A percentile compares a stretch with the other conserved stretches of the same genome.
phyloP scores from a whole-genome alignment of 2,329 filamentous ascomycete species.

The Drechslerella coelobrocha region DNA sequence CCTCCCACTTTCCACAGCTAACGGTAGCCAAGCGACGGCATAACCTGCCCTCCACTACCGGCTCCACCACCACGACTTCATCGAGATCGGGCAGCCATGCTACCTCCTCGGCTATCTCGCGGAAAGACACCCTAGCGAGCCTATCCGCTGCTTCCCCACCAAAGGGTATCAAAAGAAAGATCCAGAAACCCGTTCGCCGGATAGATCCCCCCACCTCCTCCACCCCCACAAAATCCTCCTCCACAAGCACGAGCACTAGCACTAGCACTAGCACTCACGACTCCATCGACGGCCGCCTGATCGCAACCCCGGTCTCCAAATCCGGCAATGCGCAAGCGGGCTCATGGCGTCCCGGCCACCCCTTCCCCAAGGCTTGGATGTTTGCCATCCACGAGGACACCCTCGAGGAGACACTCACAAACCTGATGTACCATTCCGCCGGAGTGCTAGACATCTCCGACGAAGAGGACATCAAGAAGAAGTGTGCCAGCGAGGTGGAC shows the following conservation, averaged over 20 bases:
- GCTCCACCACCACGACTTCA: conserved; percentile 16
- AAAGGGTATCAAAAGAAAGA: conserved; percentile 47
- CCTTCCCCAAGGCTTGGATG: conserved; percentile 67
- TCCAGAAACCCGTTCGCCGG: conserved; percentile 36
- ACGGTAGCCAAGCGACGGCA: conserved; percentile 27
- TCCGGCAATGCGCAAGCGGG: conserved; percentile 19
- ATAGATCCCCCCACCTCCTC: conserved; percentile 33
- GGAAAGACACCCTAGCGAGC: conserved; percentile 41
- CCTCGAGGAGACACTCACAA: conserved; percentile 86
- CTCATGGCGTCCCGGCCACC: conserved; percentile 38
- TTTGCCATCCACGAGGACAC: conserved; percentile 96
- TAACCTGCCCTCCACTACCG: conserved; percentile 1
- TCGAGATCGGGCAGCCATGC: conserved; percentile 14
- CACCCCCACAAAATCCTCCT: conserved; percentile 16
- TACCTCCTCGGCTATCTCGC: conserved; percentile 18
- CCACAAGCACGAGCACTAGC: background rate
- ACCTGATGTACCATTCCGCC: conserved; percentile 89
- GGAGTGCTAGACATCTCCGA: conserved; percentile 86
- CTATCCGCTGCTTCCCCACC: conserved; percentile 25
- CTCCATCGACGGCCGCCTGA: conserved; percentile 41
- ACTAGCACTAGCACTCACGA: too few species aligned
- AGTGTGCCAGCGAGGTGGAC: conserved; percentile 63
- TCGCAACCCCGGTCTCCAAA: conserved; percentile 41
- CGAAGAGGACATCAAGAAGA: conserved; percentile 75
- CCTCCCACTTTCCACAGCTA: background rate